phyloP scores from a whole-genome alignment of 257 asterid genomes.

The Fraxinus americana region DNA sequence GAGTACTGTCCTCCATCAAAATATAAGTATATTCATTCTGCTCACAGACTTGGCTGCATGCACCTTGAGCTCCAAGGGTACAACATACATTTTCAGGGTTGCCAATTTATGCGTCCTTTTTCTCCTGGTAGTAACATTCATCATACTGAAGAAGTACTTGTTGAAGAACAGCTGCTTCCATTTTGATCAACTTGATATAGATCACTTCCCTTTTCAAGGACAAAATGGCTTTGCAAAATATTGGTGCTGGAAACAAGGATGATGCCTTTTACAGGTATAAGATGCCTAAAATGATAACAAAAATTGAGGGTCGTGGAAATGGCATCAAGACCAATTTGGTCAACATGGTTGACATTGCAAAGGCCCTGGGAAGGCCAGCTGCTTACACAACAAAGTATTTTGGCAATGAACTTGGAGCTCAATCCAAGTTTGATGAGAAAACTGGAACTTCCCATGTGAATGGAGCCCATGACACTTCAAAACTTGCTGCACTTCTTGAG shows the following conservation, averaged over 20 bases:
- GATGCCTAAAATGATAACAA: constrained; percentile 84
- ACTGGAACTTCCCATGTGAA: constrained; percentile 86
- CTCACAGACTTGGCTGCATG: constrained; percentile 24
- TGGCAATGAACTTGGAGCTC: constrained; percentile 86
- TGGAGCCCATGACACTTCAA: constrained; percentile 78
- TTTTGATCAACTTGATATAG: constrained; percentile 28
- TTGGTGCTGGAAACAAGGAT: constrained; percentile 89
- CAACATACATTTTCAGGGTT: constrained; percentile 3
- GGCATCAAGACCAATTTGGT: constrained; percentile 87
- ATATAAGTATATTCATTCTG: constrained; percentile 20
- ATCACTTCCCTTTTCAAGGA: background rate
- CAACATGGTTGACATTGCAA: constrained; percentile 87
- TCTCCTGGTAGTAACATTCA: constrained; percentile 20
- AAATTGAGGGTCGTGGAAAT: constrained; percentile 87
- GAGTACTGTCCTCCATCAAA: constrained; percentile 33
- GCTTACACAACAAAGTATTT: constrained; percentile 80
- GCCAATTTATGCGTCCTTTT: constrained; percentile 16
- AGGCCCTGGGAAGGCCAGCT: constrained; percentile 77
- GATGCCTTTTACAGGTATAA: constrained; percentile 90
- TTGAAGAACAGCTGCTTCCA: constrained; percentile 14
- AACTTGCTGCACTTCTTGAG: constrained; percentile 80
- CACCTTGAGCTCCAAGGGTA: constrained; percentile 20
- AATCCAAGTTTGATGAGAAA: constrained; percentile 81
- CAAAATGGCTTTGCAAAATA: constrained; percentile 78
- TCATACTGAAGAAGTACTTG: constrained; percentile 17